Evolutionary conservation across 495 filamentous ascomycete species (phyloP), one percentile per base, ranked within the genome.

Genomic region (Lophium mytilinum): DNA sequence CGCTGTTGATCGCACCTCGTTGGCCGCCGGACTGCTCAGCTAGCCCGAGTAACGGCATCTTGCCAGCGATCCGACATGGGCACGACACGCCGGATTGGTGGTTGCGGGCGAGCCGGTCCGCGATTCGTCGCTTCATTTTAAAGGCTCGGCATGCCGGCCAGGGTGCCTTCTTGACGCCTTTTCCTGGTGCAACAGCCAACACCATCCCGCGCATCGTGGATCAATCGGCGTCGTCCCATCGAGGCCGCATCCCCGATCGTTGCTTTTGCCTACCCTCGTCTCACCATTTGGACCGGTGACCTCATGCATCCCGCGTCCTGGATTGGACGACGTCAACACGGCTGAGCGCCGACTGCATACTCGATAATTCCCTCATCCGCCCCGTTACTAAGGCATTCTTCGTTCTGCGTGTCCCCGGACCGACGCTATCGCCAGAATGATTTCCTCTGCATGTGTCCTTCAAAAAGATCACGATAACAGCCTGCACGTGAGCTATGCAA

Each of bases 41-140:
- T 30, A 6, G 24, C 24, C 24, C 6, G n/a, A 2, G 24, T 6
- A 30, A 46, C 9, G 42, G 18, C 42, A 46, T 46, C 42, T 24
- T 46, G 24, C 42, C 18, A 46, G 42, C 10, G 9, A 46, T 46
- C 24, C 42, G 24, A 17, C 42, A 19, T 17, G 42, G 17, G 24
- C 18, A 15, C 8, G 42, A 10, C 17, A 9, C n/a, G 42, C 8
- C 17, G 17, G 24, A 30, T 30, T 30, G 24, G 24, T 6, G 2
- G 24, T 30, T 18, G 45, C 8, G 17, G 17, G 39, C 45, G 21
- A 24, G 45, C 45, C 12, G 5, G 15, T 15, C 15, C 9, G 24
- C 45, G 45, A 48, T 48, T 48, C 15, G 45, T 8, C 45, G 45
- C 45, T 48, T 48, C 45, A 48, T 33, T 48, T 48, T 48, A 14